A percentile compares a stretch with the other conserved stretches of the same genome.
phyloP scores from a whole-genome alignment of 306 rosid genomes.

The Lablab purpureus region DNA sequence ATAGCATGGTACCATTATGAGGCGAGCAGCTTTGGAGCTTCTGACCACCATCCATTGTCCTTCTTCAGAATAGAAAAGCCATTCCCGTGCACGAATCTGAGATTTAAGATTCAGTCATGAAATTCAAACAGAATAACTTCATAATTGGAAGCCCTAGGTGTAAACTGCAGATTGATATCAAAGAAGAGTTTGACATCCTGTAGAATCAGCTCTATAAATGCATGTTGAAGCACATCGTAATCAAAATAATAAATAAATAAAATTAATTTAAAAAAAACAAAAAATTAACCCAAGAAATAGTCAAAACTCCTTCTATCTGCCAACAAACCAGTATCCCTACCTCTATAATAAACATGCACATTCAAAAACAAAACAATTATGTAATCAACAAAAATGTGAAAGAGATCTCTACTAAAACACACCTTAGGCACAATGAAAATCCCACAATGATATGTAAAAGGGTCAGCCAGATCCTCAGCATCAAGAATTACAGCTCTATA shows the following conservation, averaged over 20 bases:
- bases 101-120: conserved; percentile 49
- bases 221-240: conserved; percentile 4
- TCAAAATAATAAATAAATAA: background rate
- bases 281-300: conserved; percentile 21
- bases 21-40: conserved; percentile 92
- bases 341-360: background rate
- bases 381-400: conserved; percentile 23
- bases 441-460: conserved; percentile 80
- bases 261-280: background rate
- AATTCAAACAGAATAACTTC: conserved; percentile 42
- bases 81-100: conserved; percentile 84
- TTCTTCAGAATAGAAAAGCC: conserved; percentile 96
- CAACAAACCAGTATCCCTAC: conserved; percentile 5
- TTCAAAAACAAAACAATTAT: background rate
- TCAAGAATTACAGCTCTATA: conserved; percentile 86
- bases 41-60: conserved; percentile 98
- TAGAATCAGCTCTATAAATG: background rate
- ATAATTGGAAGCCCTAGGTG: conserved; percentile 1
- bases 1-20: conserved; percentile 72
- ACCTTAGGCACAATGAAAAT: conserved; percentile 98
- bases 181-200: conserved; percentile 4
- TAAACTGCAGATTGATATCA: background rate
- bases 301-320: conserved; percentile 12
- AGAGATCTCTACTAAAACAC: conserved; percentile 39
- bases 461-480: conserved; percentile 70